Base-by-base conservation (phyloP, 108 stramenopile genomes). In the Fragilariopsis cylindrus region DNA sequence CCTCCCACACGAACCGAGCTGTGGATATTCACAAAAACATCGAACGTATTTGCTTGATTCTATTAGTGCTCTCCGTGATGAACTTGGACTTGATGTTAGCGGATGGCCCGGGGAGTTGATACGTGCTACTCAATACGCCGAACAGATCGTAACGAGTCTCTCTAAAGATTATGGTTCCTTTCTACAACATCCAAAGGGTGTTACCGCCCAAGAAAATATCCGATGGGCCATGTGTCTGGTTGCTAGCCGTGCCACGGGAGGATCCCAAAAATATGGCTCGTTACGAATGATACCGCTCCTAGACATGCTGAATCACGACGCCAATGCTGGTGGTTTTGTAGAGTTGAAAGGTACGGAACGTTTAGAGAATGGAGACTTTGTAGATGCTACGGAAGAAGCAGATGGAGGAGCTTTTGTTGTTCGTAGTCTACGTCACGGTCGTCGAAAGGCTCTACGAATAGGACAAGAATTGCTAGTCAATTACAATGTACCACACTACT, bases 201-300 rank as follows among this genome's bases (percentile, higher is more conserved):
- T 72, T 42, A 41, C 64, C 13, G 50, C 73, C 9, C 56, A 72
- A 18, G 78, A 82, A 39, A 86, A 85, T 49, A 66, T 95, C 16
- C 70, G 85, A 71, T 95, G 93, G 93, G 82, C 93, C 9, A 78
- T 95, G 8, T 95, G 93, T 66, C 91, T 91, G 54, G 93, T 95
- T 9, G 82, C 90, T 0, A 88, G 86, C 15, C 79, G 93, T 12
- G 93, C 91, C 6, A 85, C 85, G 2, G 91, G 81, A 11, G 93
- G 91, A 50, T 78, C 65, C 12, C 81, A 83, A 72, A 69, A 68
- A 16, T 66, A 90, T 71, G 93, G 91, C 16, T 58, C 75, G 2
- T 69, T 95, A 3, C 88, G 93, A 9, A 65, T 95, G 45, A 76
- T 95, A 18, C 93, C 93, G 8, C 58, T 95, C 70, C 50, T 87